Base-by-base conservation (phyloP, 129 eudicot species). In the Flaveria sonorensis region DNA sequence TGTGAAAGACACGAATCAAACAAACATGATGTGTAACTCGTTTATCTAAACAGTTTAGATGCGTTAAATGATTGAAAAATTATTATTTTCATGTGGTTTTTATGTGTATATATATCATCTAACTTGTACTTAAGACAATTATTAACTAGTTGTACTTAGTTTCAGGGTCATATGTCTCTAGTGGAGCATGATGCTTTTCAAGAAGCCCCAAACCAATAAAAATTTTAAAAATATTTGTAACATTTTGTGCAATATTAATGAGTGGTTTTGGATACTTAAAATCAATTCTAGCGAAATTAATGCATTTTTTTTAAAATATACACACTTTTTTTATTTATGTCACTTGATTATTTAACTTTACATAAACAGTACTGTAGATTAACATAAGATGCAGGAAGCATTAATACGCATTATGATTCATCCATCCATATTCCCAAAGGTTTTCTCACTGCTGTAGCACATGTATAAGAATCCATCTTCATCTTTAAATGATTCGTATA, bases 361-460 rank as follows among this genome's bases (percentile, higher is more conserved):
- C 43, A 62, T 8, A 20, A 62, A 26, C 14, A 62, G 43, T 28
- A 62, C 43, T 46, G 1, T 4, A 30, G 51, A 28, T n/a, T 5
- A 12, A 64, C 72, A 75, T 18, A 59, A 75, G 36, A 64, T 50
- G 62, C 40, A 48, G 2, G 52, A 12, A 63, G 19, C 51, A 48
- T 46, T 28, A 43, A 51, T 10, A 51, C 24, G 26, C 46, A 76
- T 65, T 2, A 50, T 51, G 20, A 14, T 48, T 20, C 63, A 69
- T 70, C 5, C 48, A 56, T 24, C 12, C 50, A 56, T 73, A 67
- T 15, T 67, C 71, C 98, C 97, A 70, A 94, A 94, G 16, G 98
- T 94, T 82, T 94, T 91, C 88, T 94, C 98, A 51, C 88, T 90
- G 87, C 96, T 89, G 86, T 92, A 90, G 79, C 86, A 79, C 91